These are phyloP conservation scores for Cryptococcus floricola DNA, from an alignment of 1,284 basidiomycete species.

Conservation along the genomic window DNA sequence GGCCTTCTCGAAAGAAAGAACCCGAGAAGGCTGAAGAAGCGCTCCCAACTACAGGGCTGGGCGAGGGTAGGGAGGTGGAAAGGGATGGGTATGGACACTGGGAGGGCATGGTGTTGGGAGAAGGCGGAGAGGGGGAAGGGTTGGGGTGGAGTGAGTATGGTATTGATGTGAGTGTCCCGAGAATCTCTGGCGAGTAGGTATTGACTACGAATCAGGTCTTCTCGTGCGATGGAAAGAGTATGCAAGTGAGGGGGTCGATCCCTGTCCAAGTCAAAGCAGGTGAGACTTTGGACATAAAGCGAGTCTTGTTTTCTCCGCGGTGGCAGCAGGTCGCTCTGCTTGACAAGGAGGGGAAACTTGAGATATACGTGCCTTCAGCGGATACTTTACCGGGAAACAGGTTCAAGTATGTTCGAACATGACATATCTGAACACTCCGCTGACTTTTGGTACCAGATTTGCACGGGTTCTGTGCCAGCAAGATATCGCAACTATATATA, in stretches of 20 bases:
- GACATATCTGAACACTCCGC: too few species aligned
- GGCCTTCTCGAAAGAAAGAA: conserved; percentile 10
- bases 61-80: conserved; percentile 36
- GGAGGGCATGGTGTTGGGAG: conserved; percentile 22
- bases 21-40: conserved; percentile 8
- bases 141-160: conserved; percentile 24
- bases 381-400: too few species aligned
- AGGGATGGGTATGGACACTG: conserved; percentile 38
- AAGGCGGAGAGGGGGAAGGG: conserved; percentile 34
- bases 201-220: conserved; percentile 12
- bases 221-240: conserved; percentile 25
- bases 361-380: not conserved
- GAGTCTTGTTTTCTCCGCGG: too few species aligned
- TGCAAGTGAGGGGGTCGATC: conserved; percentile 24
- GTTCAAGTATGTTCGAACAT: too few species aligned
- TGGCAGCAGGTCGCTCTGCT: too few species aligned
- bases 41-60: conserved; percentile 15
- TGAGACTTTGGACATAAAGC: not conserved
- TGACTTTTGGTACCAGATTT: too few species aligned
- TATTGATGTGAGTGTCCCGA: conserved; percentile 26
- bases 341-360: not conserved
- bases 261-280: not conserved
- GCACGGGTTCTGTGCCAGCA: too few species aligned
- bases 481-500: too few species aligned
- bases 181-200: not conserved